These are phyloP conservation scores for Heracleum sosnowskyi DNA, from an alignment of 129 eudicot genomes.

Conservation along the genomic window DNA sequence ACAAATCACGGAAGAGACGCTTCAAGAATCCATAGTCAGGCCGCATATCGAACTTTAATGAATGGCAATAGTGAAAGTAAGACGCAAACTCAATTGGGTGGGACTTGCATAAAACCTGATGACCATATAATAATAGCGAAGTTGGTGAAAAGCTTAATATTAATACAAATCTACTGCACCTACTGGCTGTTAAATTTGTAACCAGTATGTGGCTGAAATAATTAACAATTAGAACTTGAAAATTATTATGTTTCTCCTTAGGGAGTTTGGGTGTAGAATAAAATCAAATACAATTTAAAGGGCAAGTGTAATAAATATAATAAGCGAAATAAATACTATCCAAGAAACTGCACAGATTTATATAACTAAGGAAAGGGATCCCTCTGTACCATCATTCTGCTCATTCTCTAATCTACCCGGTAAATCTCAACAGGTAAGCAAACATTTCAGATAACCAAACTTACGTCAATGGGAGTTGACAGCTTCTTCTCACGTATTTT, in stretches of 20 bases:
- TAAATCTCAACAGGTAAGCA: not conserved
- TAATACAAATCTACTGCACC: not conserved
- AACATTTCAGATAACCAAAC: conserved; percentile 3
- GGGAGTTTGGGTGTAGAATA: not conserved
- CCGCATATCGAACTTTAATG: conserved; percentile 82
- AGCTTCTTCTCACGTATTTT: conserved; percentile 93
- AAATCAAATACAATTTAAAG: not conserved
- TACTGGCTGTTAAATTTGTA: not conserved
- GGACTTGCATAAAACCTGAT: conserved; percentile 83
- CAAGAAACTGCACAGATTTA: not conserved
- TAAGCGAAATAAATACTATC: not conserved
- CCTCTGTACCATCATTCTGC: not conserved
- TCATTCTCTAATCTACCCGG: not conserved
- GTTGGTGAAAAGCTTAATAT: not conserved
- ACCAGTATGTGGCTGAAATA: not conserved
- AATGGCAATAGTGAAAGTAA: conserved; percentile 82
- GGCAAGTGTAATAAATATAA: not conserved
- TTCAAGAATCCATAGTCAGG: conserved; percentile 96
- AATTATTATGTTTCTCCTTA: not conserved
- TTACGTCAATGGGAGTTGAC: conserved; percentile 92
- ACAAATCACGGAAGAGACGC: conserved; percentile 84
- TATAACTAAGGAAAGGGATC: not conserved
- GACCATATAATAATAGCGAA: not conserved
- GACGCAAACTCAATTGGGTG: conserved; percentile 90
- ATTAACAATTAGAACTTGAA: not conserved